Evolutionary conservation across 441 rosid species (phyloP), one percentile per base, ranked within the genome.

Genomic region (Bruguiera hainesii): DNA sequence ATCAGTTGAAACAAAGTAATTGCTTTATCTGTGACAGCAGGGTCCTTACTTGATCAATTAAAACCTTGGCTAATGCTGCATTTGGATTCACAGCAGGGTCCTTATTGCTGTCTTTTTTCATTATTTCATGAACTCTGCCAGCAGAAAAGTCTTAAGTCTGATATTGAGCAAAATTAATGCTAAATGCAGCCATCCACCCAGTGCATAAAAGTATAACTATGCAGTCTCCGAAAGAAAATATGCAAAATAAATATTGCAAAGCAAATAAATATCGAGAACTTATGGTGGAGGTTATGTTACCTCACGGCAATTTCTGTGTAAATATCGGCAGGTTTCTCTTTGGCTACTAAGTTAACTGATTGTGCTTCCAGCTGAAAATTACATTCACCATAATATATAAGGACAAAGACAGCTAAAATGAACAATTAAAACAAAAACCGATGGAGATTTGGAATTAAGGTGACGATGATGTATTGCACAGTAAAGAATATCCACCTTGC

Each of bases 291-390:
- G 33, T 63, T 60, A 57, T 19, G 33, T 64, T 87, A 94, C 99
- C 99, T 95, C 75, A 62, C 71, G 66, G 99, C 92, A 76, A 95
- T 95, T 83, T 87, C 99, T 55, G 98, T 82, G 77, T 95, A 95
- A 72, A 95, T 95, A 80, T 95, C 99, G 70, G 96, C 92, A 61
- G 98, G 98, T 78, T 87, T 85, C 59, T 91, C 94, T 68, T 85
- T 83, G 28, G 87, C 85, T 33, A 91, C 86, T 77, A 95, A 80
- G 81, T 95, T 95, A 76, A 91, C 99, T 52, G 99, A 98, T 56
- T 91, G 93, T 64, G 98, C 99, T 86, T 87, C 98, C 61, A 82
- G 81, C 99, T 95, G 79, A 72, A 64, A 78, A 78, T 51, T 58
- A 69, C 33, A 72, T 16, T 74, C 50, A 59, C 70, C 60, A 79